phyloP scores from a whole-genome alignment of 176 grass and related monocot species.

The Aegilops sharonensis region DNA sequence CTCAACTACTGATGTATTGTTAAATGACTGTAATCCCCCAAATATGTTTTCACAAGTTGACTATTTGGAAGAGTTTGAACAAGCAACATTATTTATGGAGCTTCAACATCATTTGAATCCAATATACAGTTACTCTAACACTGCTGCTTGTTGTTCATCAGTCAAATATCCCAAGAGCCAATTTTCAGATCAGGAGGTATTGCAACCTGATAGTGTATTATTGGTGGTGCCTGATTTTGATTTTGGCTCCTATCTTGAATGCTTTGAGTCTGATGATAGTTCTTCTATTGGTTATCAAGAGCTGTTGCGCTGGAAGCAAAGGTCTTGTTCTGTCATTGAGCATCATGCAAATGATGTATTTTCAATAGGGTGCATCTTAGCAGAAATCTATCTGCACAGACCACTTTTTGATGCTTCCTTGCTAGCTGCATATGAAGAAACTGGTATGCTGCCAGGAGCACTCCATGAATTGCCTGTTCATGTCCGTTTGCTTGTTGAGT shows the following conservation, averaged over 20 bases:
- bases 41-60: constrained; percentile 41
- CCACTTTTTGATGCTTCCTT: constrained; percentile 79
- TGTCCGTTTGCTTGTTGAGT: constrained; percentile 77
- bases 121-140: constrained; percentile 55
- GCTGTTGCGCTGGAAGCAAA: constrained; percentile 68
- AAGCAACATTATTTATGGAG: constrained; percentile 71
- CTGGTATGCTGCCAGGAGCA: constrained; percentile 53
- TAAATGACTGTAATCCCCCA: constrained; percentile 8
- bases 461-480: constrained; percentile 80
- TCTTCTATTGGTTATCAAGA: constrained; percentile 69
- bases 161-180: constrained; percentile 29
- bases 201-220: constrained; percentile 18
- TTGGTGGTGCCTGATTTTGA: constrained; percentile 52
- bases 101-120: constrained; percentile 60
- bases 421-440: constrained; percentile 87
- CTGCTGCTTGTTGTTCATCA: constrained; percentile 30
- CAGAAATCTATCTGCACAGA: constrained; percentile 79
- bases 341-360: constrained; percentile 68
- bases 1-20: constrained; percentile 6
- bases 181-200: constrained; percentile 19
- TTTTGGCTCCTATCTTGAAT: constrained; percentile 67
- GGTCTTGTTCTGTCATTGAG: constrained; percentile 46
- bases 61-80: constrained; percentile 70
- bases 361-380: constrained; percentile 81
- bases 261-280: constrained; percentile 70